Conservation (phyloP, 2,329 filamentous ascomycete genomes). For the Colletotrichum tropicale region DNA sequence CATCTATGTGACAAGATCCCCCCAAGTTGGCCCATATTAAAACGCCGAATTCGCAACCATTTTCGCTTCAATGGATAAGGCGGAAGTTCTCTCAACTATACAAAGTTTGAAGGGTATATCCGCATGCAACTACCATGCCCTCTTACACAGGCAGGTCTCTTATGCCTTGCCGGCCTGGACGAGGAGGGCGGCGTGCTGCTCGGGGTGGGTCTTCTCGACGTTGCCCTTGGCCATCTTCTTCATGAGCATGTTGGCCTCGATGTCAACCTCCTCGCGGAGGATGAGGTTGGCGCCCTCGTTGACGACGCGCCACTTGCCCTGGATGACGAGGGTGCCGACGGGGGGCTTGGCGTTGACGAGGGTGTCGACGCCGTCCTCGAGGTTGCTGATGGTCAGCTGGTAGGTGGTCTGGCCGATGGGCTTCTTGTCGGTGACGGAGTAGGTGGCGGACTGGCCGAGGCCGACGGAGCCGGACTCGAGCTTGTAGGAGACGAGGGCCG, state of each 20-base stretch:
- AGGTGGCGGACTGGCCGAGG: slow-evolving; percentile 8
- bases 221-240: slow-evolving; percentile 22
- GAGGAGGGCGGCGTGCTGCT: slow-evolving; percentile 17
- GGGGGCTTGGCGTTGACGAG: slow-evolving; percentile 20
- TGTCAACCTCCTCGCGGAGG: slow-evolving; percentile 17
- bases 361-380: slow-evolving; percentile 16
- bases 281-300: slow-evolving; percentile 2
- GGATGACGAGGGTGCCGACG: slow-evolving; percentile 15
- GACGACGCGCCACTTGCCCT: slow-evolving; percentile 16
- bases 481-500: slow-evolving; percentile 13
- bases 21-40: background rate
- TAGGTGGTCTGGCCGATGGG: slow-evolving; percentile 21
- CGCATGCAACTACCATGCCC: background rate
- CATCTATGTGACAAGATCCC: background rate
- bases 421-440: slow-evolving; percentile 21
- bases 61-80: background rate
- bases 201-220: slow-evolving; percentile 19
- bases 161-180: slow-evolving; percentile 19
- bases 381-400: slow-evolving; percentile 20
- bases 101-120: background rate
- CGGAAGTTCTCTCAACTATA: background rate
- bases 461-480: slow-evolving; percentile 12
- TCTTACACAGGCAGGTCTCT: background rate
- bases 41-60: slow-evolving; percentile 6
- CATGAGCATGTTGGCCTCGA: slow-evolving; percentile 19